phyloP scores from a whole-genome alignment of 2,329 filamentous ascomycete species.

The Epichloe coenophiala region DNA sequence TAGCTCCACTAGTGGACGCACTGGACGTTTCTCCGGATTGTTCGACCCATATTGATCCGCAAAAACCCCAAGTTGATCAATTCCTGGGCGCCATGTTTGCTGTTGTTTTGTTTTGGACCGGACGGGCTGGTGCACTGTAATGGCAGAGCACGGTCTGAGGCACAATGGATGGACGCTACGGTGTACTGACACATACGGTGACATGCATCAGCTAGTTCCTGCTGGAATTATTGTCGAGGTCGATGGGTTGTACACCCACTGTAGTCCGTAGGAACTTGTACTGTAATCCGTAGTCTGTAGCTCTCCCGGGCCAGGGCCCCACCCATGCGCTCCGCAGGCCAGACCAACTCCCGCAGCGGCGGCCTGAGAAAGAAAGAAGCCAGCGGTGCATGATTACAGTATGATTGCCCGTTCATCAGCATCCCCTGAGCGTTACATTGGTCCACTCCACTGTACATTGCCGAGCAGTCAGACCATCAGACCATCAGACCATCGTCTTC shows the following conservation, averaged over 20 bases:
- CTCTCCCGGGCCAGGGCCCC: too few species aligned
- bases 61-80: too few species aligned
- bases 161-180: not conserved
- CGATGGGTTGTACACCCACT: too few species aligned
- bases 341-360: not conserved
- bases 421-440: not conserved
- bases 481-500: not conserved
- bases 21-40: not conserved
- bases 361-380: not conserved
- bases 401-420: not conserved
- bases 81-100: not conserved
- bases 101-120: not conserved
- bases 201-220: too few species aligned
- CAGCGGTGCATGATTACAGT: too few species aligned
- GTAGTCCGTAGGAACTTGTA: too few species aligned
- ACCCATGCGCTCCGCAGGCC: too few species aligned
- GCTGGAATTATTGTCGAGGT: too few species aligned
- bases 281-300: too few species aligned
- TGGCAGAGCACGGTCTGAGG: not conserved
- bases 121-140: too few species aligned
- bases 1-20: not conserved
- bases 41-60: too few species aligned
- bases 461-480: not conserved
- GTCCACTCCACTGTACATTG: not conserved
- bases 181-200: not conserved